Conservation (phyloP, 2,329 filamentous ascomycete genomes). For the Tolypocladium nubicola region DNA sequence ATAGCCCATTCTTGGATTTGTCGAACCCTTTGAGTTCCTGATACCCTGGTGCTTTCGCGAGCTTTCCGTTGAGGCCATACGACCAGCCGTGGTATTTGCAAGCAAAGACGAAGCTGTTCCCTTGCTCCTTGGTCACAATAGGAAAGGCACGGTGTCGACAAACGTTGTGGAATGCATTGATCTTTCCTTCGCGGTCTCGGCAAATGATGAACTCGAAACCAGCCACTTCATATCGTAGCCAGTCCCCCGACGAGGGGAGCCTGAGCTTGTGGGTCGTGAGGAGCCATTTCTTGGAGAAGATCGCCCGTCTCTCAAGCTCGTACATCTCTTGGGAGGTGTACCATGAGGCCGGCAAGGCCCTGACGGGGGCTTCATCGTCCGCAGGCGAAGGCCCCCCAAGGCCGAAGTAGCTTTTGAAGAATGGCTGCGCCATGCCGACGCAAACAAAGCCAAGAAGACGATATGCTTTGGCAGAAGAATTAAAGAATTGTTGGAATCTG, state of each 20-base stretch:
- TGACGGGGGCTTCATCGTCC: slow-evolving; percentile 12
- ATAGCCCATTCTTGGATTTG: slow-evolving; percentile 42
- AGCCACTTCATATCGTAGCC: slow-evolving; percentile 42
- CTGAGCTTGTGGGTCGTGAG: slow-evolving; percentile 42
- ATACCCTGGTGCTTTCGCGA: slow-evolving; percentile 51
- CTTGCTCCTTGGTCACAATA: slow-evolving; percentile 39
- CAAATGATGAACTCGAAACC: slow-evolving; percentile 45
- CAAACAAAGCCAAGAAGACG: background rate
- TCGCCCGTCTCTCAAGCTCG: slow-evolving; percentile 43
- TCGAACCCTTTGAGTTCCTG: slow-evolving; percentile 45
- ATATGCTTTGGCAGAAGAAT: background rate
- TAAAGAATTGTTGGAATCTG: background rate
- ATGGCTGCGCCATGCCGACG: slow-evolving; percentile 10
- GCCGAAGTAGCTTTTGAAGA: slow-evolving; percentile 27
- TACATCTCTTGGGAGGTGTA: slow-evolving; percentile 43
- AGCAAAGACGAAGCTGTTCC: slow-evolving; percentile 39
- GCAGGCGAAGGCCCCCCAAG: slow-evolving; percentile 14
- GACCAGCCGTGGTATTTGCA: slow-evolving; percentile 57
- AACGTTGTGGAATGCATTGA: slow-evolving; percentile 53
- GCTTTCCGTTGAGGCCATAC: slow-evolving; percentile 44
- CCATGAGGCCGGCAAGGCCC: slow-evolving; percentile 38
- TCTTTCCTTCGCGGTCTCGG: slow-evolving; percentile 35
- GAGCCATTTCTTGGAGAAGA: slow-evolving; percentile 47
- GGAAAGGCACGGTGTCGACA: slow-evolving; percentile 52
- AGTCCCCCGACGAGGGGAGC: slow-evolving; percentile 42